Evolutionary conservation across 2,329 filamentous ascomycete species (phyloP).

Genomic region (Fusarium dlaminii): DNA sequence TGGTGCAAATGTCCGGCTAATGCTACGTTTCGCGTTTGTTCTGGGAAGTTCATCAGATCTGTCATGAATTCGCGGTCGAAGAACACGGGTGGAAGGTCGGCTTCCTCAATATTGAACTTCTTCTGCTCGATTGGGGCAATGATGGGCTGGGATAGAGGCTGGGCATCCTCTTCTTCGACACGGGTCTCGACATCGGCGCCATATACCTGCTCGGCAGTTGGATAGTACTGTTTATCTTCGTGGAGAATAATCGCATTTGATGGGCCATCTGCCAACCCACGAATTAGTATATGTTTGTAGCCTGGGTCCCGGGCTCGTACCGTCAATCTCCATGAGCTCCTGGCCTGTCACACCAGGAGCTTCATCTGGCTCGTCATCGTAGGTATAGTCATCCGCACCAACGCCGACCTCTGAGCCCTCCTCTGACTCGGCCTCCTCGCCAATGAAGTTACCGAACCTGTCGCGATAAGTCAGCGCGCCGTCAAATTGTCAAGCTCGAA

Average conservation of each 20-base stretch:
- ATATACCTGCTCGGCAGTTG: constrained; percentile 96
- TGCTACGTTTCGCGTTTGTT: constrained; percentile 92
- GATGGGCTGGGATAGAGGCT: constrained; percentile 90
- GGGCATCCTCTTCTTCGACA: constrained; percentile 96
- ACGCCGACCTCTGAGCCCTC: constrained; percentile 83
- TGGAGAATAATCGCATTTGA: constrained; percentile 98
- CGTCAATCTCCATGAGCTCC: constrained; percentile 94
- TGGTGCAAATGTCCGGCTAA: constrained; percentile 94
- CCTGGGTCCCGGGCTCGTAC: constrained; percentile 52
- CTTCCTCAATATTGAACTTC: constrained; percentile 94
- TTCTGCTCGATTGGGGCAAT: constrained; percentile 93
- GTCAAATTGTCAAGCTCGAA: constrained; percentile 17
- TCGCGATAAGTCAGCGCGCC: constrained; percentile 32
- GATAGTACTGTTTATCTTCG: constrained; percentile 99
- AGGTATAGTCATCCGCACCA: constrained; percentile 80
- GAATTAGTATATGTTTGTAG: constrained; percentile 10
- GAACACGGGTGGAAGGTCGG: constrained; percentile 86
- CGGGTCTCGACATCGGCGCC: constrained; percentile 93
- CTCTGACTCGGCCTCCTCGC: constrained; percentile 86
- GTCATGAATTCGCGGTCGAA: constrained; percentile 93
- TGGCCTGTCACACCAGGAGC: constrained; percentile 74
- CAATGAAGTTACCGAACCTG: constrained; percentile 98
- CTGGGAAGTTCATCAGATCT: constrained; percentile 94
- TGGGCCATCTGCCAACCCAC: constrained; percentile 69
- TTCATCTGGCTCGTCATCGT: constrained; percentile 78